Conservation (phyloP, 106 monocot species). For the Dendrobium nobile region DNA sequence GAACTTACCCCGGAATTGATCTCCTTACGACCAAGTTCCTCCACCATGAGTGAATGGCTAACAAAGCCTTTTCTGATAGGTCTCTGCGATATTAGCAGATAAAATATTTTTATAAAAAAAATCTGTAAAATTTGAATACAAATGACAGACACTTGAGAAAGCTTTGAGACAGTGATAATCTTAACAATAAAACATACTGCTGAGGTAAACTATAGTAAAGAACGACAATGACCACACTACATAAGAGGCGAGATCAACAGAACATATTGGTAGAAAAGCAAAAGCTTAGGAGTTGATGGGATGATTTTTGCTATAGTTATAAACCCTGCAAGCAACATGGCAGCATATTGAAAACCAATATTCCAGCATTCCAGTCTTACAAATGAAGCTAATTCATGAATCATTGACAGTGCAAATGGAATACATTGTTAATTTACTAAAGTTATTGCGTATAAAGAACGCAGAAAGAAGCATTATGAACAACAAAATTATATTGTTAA, state of each 20-base stretch:
- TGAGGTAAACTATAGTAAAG: not conserved
- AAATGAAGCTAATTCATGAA: not conserved
- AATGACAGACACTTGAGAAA: not conserved
- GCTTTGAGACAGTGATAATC: not conserved
- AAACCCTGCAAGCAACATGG: not conserved
- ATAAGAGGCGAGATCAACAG: not conserved
- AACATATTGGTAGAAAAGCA: not conserved
- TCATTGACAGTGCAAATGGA: not conserved
- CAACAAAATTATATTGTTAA: not conserved
- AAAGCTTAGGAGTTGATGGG: not conserved
- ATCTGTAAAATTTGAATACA: not conserved
- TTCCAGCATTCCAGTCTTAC: not conserved
- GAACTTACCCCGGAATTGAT: conserved; percentile 47
- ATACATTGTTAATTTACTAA: not conserved
- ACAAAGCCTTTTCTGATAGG: conserved; percentile 84
- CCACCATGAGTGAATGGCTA: conserved; percentile 66
- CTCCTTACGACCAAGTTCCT: conserved; percentile 66
- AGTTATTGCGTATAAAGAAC: not conserved
- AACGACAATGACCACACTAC: not conserved
- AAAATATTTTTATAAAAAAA: not conserved
- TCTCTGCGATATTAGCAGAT: conserved; percentile 31
- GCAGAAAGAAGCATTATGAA: not conserved
- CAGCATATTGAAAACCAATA: not conserved
- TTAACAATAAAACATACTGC: not conserved
- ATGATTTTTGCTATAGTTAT: not conserved